Percentiles rank a stretch among this genome's conserved stretches.
Conservation (phyloP, 1,284 basidiomycete species). For the Apiotrichum brassicae region DNA sequence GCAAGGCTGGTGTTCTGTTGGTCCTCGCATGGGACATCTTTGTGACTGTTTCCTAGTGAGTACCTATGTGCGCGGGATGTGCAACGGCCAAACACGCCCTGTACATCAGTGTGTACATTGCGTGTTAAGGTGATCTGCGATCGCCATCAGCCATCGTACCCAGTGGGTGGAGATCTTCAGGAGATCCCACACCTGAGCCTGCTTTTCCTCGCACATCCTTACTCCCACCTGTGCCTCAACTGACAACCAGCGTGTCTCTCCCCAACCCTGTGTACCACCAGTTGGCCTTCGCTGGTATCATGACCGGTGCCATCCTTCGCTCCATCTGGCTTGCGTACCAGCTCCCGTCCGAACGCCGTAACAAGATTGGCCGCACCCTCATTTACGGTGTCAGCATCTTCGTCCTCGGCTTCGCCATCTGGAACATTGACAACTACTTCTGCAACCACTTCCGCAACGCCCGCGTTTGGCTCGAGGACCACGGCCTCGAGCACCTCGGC, state of each 20-base stretch:
- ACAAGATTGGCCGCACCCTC: conserved; percentile 29
- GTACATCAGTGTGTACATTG: too few relatives aligned
- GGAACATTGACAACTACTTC: conserved; percentile 54
- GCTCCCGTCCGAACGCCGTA: conserved; percentile 23
- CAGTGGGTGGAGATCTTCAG: too few relatives aligned
- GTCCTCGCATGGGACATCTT: conserved; percentile 36
- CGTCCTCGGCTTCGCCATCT: conserved; percentile 48
- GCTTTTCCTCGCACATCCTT: too few relatives aligned
- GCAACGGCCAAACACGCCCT: too few relatives aligned
- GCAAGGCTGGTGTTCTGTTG: conserved; percentile 26
- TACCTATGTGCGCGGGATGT: background rate
- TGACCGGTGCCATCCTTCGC: conserved; percentile 34
- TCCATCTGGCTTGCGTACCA: conserved; percentile 33
- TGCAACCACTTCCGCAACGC: conserved; percentile 37
- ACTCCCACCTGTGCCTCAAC: background rate
- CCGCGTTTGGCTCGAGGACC: conserved; percentile 15
- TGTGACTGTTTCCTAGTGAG: conserved; percentile 47
- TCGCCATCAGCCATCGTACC: too few relatives aligned
- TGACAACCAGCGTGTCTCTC: conserved; percentile 40
- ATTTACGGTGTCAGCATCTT: conserved; percentile 38
- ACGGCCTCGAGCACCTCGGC: conserved; percentile 27
- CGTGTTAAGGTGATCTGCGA: too few relatives aligned
- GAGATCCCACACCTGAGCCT: too few relatives aligned
- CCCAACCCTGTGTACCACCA: conserved; percentile 54
- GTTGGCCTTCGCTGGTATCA: conserved; percentile 49